Percentiles rank a stretch among this genome's conserved stretches.
Conservation (phyloP, 345 rosid genomes). For the Eucalyptus cloeziana region DNA sequence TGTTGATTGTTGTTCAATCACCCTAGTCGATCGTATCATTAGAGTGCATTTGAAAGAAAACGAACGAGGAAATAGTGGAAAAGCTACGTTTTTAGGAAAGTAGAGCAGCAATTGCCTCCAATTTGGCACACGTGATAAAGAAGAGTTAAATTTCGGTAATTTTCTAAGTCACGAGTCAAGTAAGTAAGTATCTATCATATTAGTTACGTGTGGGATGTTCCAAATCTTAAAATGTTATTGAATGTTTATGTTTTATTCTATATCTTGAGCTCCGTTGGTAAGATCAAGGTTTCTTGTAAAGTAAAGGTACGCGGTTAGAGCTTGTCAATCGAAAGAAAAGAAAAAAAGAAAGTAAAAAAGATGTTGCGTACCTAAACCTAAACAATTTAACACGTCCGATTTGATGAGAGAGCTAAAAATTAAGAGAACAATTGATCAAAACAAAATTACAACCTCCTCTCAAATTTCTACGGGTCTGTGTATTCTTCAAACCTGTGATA, state of each 20-base stretch:
- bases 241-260: neutral
- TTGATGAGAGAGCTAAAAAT: neutral
- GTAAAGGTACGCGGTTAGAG: neutral
- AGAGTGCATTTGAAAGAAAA: neutral
- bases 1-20: neutral
- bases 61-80: neutral
- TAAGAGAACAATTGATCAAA: neutral
- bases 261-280: neutral
- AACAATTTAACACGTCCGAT: neutral
- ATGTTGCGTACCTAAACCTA: neutral
- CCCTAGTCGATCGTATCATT: neutral
- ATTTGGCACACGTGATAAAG: neutral
- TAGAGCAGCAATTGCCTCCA: neutral
- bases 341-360: neutral
- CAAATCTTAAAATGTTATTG: neutral
- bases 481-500: neutral
- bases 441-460: neutral
- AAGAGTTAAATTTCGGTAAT: neutral
- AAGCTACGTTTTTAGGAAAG: neutral
- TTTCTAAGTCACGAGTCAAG: neutral
- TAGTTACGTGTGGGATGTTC: neutral
- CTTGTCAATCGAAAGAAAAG: neutral
- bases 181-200: neutral
- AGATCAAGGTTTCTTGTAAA: neutral
- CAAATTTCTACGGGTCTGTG: neutral